phyloP scores from a whole-genome alignment of 257 asterid genomes.

The Solanum clarkiae region DNA sequence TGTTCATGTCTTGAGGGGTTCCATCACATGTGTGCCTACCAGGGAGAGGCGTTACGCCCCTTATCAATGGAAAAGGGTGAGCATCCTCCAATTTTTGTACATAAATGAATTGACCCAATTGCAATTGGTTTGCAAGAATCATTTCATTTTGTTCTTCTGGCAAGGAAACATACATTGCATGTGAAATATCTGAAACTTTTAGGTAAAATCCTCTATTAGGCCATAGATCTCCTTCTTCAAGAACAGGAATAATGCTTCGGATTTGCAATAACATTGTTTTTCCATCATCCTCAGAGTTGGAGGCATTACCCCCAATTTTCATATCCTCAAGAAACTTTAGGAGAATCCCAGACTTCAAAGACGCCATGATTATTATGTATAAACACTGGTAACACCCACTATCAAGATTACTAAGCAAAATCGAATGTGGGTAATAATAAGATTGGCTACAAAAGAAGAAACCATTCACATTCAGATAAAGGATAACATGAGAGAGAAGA shows the following conservation, averaged over 20 bases:
- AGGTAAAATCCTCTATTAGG: slow-evolving; percentile 63
- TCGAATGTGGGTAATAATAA: neutral
- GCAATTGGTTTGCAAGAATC: slow-evolving; percentile 43
- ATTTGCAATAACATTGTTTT: slow-evolving; percentile 45
- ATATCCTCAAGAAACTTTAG: slow-evolving; percentile 46
- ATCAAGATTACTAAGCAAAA: neutral
- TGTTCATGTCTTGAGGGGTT: slow-evolving; percentile 18
- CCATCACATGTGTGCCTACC: slow-evolving; percentile 52
- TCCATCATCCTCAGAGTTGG: slow-evolving; percentile 8
- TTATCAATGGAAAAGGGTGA: slow-evolving; percentile 47
- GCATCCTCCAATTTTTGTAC: slow-evolving; percentile 39
- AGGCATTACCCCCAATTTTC: slow-evolving; percentile 11
- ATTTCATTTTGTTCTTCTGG: slow-evolving; percentile 54
- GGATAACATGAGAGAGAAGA: neutral
- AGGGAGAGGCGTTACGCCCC: slow-evolving; percentile 43
- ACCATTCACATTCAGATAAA: neutral
- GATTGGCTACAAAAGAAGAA: neutral
- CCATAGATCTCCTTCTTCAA: slow-evolving; percentile 72
- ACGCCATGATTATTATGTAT: slow-evolving; percentile 20
- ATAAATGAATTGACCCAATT: slow-evolving; percentile 56
- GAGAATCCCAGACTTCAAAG: slow-evolving; percentile 47
- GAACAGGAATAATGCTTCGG: slow-evolving; percentile 62
- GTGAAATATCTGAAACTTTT: slow-evolving; percentile 60
- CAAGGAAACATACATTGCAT: slow-evolving; percentile 51
- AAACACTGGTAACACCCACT: neutral